Evolutionary conservation across 768 basidiomycete species (phyloP).

Genomic region (Auriscalpium orientale): DNA sequence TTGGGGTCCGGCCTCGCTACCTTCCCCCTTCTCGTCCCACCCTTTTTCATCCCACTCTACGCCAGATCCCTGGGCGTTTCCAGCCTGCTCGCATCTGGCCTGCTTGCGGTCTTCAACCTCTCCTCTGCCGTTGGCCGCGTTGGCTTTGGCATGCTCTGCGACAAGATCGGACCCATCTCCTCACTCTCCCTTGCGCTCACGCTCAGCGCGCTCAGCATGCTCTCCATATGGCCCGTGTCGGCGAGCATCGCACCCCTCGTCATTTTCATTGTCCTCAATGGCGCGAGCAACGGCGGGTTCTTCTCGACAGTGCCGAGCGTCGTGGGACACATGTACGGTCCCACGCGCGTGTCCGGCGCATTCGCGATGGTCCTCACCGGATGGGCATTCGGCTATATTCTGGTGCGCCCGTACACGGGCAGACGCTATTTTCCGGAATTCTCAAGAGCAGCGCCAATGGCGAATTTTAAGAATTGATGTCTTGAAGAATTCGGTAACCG

Average conservation of each 20-base stretch:
- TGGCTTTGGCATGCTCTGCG: constrained; percentile 22
- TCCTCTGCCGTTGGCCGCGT: constrained; percentile 28
- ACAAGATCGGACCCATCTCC: constrained; percentile 24
- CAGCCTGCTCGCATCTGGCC: constrained; percentile 17
- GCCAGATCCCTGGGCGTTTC: constrained; percentile 23
- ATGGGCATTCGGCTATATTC: constrained; percentile 24
- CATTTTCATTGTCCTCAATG: constrained; percentile 21
- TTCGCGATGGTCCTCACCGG: constrained; percentile 28
- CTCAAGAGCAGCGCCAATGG: too few relatives aligned
- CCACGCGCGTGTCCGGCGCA: constrained; percentile 22
- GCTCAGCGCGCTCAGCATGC: constrained; percentile 23
- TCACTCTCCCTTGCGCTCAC: constrained; percentile 21
- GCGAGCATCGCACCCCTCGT: constrained; percentile 19
- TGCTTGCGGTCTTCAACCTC: constrained; percentile 28
- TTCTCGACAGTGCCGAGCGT: constrained; percentile 28
- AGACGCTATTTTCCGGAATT: too few relatives aligned
- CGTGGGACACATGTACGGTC: constrained; percentile 23
- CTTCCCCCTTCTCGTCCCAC: constrained; percentile 29
- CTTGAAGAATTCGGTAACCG: too few relatives aligned
- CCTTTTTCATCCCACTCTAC: constrained; percentile 31
- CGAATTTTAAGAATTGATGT: too few relatives aligned
- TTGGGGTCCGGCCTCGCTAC: constrained; percentile 27
- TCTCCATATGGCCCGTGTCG: constrained; percentile 18
- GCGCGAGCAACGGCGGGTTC: constrained; percentile 26
- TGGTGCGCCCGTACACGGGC: constrained; percentile 9